Percentiles rank a stretch among this genome's conserved stretches.
Evolutionary conservation across 306 rosid species (phyloP).

Genomic region (Arachis hypogaea): DNA sequence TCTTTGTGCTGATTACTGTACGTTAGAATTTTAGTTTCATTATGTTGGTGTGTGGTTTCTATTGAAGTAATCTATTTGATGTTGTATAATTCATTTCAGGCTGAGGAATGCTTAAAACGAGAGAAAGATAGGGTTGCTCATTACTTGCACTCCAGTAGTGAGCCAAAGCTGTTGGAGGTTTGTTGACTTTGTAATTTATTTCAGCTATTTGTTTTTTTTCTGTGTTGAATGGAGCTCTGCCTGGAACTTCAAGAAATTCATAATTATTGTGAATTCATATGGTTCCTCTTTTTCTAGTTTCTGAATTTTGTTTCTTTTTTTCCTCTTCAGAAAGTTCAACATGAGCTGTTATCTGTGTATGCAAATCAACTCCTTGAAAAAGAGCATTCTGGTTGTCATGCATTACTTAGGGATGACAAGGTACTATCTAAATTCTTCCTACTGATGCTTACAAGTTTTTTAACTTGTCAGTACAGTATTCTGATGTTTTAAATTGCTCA

Average conservation of each 20-base stretch:
- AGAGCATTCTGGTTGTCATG: conserved; percentile 93
- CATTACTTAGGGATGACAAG: conserved; percentile 89
- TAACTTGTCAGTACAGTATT: not conserved
- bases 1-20: conserved; percentile 15
- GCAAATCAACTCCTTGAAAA: conserved; percentile 86
- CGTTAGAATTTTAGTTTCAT: conserved; percentile 27
- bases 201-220: conserved; percentile 28
- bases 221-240: conserved; percentile 27
- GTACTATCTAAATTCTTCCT: conserved; percentile 44
- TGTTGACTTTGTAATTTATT: conserved; percentile 20
- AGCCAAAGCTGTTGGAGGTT: conserved; percentile 65
- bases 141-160: conserved; percentile 63
- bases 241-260: conserved; percentile 17
- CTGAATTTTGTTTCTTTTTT: conserved; percentile 6
- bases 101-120: conserved; percentile 67
- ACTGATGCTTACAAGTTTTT: conserved; percentile 6
- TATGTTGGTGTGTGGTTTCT: conserved; percentile 7
- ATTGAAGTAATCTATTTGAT: conserved; percentile 2
- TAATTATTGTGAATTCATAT: conserved; percentile 5
- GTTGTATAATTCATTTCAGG: conserved; percentile 39
- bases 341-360: conserved; percentile 61
- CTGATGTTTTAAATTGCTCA: conserved; percentile 38
- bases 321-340: conserved; percentile 75
- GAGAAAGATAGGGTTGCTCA: conserved; percentile 68
- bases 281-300: conserved; percentile 5